These are phyloP conservation scores for Verticillium nonalfalfae DNA, from an alignment of 2,329 filamentous ascomycete genomes.

Conservation along the genomic window DNA sequence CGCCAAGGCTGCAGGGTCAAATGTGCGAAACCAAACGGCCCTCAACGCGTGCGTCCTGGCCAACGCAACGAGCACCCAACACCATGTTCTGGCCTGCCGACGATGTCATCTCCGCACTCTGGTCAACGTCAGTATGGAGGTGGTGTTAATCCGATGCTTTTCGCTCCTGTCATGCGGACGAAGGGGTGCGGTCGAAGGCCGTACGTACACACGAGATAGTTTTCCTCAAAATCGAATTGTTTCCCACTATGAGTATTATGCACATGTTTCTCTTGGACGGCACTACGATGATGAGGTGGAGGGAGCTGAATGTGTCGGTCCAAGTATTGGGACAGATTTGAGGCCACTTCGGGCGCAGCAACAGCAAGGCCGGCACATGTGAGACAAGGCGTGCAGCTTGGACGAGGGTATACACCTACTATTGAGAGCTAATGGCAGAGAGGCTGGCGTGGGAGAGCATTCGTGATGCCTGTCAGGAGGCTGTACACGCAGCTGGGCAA, in stretches of 20 bases:
- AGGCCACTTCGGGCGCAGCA: no score
- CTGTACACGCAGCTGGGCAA: not conserved
- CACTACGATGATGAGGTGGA: no score
- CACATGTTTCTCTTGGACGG: not conserved
- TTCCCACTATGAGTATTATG: not conserved
- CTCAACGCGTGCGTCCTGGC: no score
- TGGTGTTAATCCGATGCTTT: not conserved
- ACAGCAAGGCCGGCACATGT: no score
- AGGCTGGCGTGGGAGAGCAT: not conserved
- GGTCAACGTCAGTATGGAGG: not conserved
- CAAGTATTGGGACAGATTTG: no score
- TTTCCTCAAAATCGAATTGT: not conserved
- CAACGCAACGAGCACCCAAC: no score
- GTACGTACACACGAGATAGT: not conserved
- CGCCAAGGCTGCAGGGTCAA: no score
- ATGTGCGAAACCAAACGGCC: no score
- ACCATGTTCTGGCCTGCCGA: no score
- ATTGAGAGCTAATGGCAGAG: not conserved
- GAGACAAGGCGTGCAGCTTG: not conserved
- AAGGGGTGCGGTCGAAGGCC: not conserved
- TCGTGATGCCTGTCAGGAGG: slow-evolving; percentile 6
- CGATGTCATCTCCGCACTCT: no score
- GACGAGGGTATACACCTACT: not conserved
- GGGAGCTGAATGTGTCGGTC: no score
- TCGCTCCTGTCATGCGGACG: not conserved